Base-by-base conservation (phyloP, 768 basidiomycete species). In the Tephrocybe sp. region DNA sequence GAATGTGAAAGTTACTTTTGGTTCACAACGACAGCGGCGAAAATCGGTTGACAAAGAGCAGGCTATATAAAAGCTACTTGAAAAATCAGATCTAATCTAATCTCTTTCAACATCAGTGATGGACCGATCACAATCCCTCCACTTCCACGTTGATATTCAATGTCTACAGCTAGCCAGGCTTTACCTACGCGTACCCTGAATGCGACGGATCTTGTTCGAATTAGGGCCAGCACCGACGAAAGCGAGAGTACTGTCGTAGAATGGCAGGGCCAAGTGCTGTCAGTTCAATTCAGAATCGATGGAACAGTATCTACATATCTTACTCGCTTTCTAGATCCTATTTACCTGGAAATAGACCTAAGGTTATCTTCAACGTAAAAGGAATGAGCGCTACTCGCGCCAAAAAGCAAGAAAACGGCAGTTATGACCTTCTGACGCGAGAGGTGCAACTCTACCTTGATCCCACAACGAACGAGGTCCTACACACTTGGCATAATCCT, bases 191-290 rank as follows among this genome's bases (percentile, higher is more conserved):
- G 42, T 18, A 24, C 30, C 12, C 40, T 58, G 21, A 30, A 37
- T 19, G 30, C 46, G 15, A 45, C 49, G 24, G 59, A 58, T 40
- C 43, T 58, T 15, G 53, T 56, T 18, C 55, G 57, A 13, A 39
- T 58, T 38, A 38, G 53, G 21, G 55, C 59, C 15, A 60, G 57
- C 23, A 50, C 53, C 8, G 43, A 60, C 23, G 56, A 60, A 34
- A 25, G 24, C 23, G 23, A 44, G 49, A 57, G 54, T 29, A 56
- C 56, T 8, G 49, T 54, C 7, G 40, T 56, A 6, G 59, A 56
- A 43, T 60, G 58, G 58, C 49, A 52, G 10, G 59, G 56, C 29
- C 59, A 60, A 46, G 53, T 58, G 8, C 40, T 56, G 59, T 58
- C 15, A 41, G 55, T 27, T 15, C 37, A 3, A 4, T 8, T 34